Evolutionary conservation across 495 filamentous ascomycete species (phyloP).

Genomic region (Penicillium pulvis): DNA sequence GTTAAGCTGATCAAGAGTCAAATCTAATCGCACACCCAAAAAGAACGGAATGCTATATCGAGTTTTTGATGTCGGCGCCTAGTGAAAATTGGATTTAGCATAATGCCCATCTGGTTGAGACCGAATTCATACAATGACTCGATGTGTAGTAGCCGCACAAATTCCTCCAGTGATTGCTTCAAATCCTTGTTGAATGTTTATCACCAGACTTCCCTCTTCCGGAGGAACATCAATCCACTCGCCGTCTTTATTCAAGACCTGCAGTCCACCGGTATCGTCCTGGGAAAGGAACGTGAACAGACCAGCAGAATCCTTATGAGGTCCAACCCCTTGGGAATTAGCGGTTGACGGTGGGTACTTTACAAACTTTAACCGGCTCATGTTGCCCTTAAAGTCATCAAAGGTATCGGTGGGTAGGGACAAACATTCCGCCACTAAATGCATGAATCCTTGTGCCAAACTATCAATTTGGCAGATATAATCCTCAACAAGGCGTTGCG

Average conservation of each 20-base stretch:
- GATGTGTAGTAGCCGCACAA: slow-evolving; percentile 82
- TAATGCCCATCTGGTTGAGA: neutral
- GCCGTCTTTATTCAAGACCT: slow-evolving; percentile 52
- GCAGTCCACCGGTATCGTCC: slow-evolving; percentile 57
- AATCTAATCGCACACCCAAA: slow-evolving; percentile 80
- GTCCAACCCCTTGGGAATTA: slow-evolving; percentile 75
- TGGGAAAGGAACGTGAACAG: slow-evolving; percentile 53
- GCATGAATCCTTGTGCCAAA: slow-evolving; percentile 73
- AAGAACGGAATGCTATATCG: slow-evolving; percentile 89
- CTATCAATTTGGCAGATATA: slow-evolving; percentile 75
- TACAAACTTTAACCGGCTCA: slow-evolving; percentile 92
- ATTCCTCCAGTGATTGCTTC: slow-evolving; percentile 89
- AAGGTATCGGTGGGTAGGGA: slow-evolving; percentile 73
- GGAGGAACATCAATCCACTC: slow-evolving; percentile 54
- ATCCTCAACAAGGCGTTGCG: slow-evolving; percentile 72
- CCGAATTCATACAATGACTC: slow-evolving; percentile 54
- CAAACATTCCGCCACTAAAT: slow-evolving; percentile 81
- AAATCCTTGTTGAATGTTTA: slow-evolving; percentile 78
- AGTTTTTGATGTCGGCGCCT: slow-evolving; percentile 48
- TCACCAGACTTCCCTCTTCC: slow-evolving; percentile 50
- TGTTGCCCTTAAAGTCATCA: slow-evolving; percentile 77
- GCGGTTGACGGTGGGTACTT: slow-evolving; percentile 77
- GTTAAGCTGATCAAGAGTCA: slow-evolving; percentile 61
- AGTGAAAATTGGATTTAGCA: neutral
- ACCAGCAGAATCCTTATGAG: slow-evolving; percentile 86